Evolutionary conservation across 306 rosid genomes (phyloP).

Genomic region (Abrus precatorius): DNA sequence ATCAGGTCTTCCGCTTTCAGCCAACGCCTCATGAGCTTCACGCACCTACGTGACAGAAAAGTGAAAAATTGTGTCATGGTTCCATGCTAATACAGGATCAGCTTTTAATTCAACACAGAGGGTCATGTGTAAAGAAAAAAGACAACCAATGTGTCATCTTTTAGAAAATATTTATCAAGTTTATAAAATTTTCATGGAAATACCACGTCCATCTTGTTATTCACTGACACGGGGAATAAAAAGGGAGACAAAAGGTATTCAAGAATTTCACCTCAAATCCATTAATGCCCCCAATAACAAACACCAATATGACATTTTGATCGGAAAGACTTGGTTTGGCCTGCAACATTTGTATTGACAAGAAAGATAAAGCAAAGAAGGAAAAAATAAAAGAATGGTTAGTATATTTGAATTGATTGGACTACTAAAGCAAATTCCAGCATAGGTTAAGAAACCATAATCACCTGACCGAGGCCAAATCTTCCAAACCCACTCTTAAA

Average conservation of each 20-base stretch:
- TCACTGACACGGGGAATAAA: constrained; percentile 16
- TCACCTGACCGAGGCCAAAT: constrained; percentile 97
- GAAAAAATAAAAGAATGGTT: constrained; percentile 17
- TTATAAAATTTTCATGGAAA: constrained; percentile 13
- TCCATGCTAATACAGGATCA: constrained; percentile 25
- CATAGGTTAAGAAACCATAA: constrained; percentile 41
- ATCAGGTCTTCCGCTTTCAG: constrained; percentile 89
- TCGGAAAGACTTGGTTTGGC: constrained; percentile 96
- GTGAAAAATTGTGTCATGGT: constrained; percentile 37
- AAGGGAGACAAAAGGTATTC: not conserved
- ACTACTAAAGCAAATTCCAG: constrained; percentile 41
- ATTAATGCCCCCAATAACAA: constrained; percentile 90
- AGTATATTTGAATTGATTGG: constrained; percentile 47
- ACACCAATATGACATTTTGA: constrained; percentile 84
- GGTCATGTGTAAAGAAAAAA: not conserved
- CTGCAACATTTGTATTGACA: constrained; percentile 59
- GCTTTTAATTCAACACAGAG: not conserved
- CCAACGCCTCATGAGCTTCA: constrained; percentile 85
- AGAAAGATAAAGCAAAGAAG: not conserved
- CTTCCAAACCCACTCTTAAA: constrained; percentile 93
- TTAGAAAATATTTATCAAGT: constrained; percentile 13
- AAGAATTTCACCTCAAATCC: constrained; percentile 78
- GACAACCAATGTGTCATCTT: not conserved
- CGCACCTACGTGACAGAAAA: constrained; percentile 64
- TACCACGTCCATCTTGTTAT: constrained; percentile 10